These are phyloP conservation scores for Rhizopus stolonifer DNA, from an alignment of 371 early-diverging fungal genomes.

Conservation along the genomic window DNA sequence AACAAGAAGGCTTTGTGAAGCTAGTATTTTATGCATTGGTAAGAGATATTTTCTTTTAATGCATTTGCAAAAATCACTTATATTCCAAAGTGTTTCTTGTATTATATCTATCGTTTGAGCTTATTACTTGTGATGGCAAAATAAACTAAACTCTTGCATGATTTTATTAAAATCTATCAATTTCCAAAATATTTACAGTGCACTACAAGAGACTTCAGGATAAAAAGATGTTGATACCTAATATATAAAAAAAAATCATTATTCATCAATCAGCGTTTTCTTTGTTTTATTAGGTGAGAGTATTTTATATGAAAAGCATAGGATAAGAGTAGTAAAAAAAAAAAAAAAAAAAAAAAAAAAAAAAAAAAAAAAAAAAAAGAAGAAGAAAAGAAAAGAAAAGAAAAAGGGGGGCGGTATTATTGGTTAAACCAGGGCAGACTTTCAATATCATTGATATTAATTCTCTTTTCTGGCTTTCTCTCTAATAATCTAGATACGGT, in stretches of 20 bases:
- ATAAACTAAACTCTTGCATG: not conserved
- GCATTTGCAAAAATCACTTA: too few relatives aligned
- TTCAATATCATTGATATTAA: constrained; percentile 32
- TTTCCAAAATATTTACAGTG: too few relatives aligned
- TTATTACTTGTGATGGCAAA: constrained; percentile 26
- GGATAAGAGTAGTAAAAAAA: too few relatives aligned
- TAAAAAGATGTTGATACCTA: too few relatives aligned
- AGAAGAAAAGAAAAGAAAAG: not conserved
- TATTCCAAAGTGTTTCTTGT: constrained; percentile 72
- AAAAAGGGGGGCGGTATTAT: not conserved
- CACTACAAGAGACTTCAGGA: too few relatives aligned
- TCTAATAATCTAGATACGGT: constrained; percentile 41
- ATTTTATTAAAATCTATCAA: too few relatives aligned
- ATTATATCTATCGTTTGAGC: constrained; percentile 73
- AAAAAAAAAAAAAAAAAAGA: not conserved
- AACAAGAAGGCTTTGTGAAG: constrained; percentile 90
- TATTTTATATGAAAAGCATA: too few relatives aligned
- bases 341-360: not conserved
- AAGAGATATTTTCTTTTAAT: constrained; percentile 16
- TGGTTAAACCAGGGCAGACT: constrained; percentile 34
- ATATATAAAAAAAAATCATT: too few relatives aligned
- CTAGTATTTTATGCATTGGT: constrained; percentile 85
- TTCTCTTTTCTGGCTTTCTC: constrained; percentile 40
- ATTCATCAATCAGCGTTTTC: too few relatives aligned
- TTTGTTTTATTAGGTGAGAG: not conserved